Base-by-base conservation (phyloP, 129 eudicot species). In the Glebionis coronaria region DNA sequence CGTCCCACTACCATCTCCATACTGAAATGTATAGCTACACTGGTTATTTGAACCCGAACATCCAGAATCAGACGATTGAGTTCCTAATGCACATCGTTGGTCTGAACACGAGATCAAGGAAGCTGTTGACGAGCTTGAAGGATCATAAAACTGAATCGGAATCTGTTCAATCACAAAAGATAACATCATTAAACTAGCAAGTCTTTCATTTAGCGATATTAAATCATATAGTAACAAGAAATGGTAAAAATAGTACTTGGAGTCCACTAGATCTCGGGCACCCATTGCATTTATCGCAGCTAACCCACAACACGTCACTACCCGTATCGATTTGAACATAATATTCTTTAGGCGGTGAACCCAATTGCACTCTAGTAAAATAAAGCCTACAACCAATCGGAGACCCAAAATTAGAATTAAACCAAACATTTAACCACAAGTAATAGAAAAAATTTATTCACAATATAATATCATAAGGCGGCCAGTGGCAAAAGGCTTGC, bases 1-100 rank as follows among this genome's bases (percentile, higher is more conserved):
- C 4, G 99, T 81, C 16, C 95, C 97, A 76, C 97, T 89, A 12
- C 99, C 99, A 61, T 93, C 99, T 19, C 99, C 99, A 56, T 93
- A 93, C 74, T 89, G 95, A 63, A 93, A 93, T 3, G 85, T 82
- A 75, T 88, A 93, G 57, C 92, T 82, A 70, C 99, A 93, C 67
- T 79, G 93, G 47, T 86, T 81, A 53, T 52, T 81, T 57, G 76
- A 72, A 71, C 77, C 70, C 13, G 87, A 70, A 77, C 99, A 93
- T 47, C 79, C 68, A 0, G 95, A 82, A 64, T 89, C 99, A 1
- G 95, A 82, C 54, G 85, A 68, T 56, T 82, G 79, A 21, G 88
- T 69, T 74, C 90, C 99, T 68, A 86, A 53, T 67, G 79, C 73
- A 81, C 99, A 93, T 56, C 83, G 80, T 74, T 75, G 91, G 77